These are phyloP conservation scores for Parasarocladium wereldwijsianum DNA, from an alignment of 2,329 filamentous ascomycete species.

Conservation along the genomic window DNA sequence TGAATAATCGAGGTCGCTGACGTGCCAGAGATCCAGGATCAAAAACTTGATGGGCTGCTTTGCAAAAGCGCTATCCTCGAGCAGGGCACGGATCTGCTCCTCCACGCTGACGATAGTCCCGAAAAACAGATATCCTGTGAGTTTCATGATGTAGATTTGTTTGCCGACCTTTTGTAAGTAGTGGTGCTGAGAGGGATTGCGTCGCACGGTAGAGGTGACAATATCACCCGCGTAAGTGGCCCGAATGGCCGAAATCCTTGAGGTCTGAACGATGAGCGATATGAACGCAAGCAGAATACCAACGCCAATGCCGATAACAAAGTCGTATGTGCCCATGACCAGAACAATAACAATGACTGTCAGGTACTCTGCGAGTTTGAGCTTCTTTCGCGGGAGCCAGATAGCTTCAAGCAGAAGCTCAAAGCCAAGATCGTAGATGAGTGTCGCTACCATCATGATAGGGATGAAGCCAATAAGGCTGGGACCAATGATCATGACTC, in stretches of 20 bases:
- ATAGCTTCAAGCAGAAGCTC: conserved; percentile 82
- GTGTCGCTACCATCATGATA: conserved; percentile 86
- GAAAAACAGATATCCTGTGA: conserved; percentile 94
- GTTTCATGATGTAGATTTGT: conserved; percentile 83
- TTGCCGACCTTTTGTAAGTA: conserved; percentile 75
- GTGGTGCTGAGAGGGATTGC: conserved; percentile 76
- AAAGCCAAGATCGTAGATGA: conserved; percentile 92
- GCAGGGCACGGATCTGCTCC: conserved; percentile 65
- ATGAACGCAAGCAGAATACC: conserved; percentile 86
- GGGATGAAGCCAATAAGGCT: conserved; percentile 87
- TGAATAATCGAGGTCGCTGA: conserved; percentile 89
- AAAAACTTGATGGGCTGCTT: conserved; percentile 75
- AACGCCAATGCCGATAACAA: conserved; percentile 83
- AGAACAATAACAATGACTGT: conserved; percentile 83
- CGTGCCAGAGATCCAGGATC: conserved; percentile 75
- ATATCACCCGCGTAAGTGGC: conserved; percentile 83
- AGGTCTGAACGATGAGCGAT: conserved; percentile 83
- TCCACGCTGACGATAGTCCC: conserved; percentile 95
- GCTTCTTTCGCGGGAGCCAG: conserved; percentile 74
- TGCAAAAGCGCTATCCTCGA: conserved; percentile 69
- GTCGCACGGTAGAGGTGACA: conserved; percentile 80
- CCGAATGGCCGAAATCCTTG: conserved; percentile 74
- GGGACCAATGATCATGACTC: conserved; percentile 74
- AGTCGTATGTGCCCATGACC: conserved; percentile 94
- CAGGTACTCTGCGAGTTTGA: conserved; percentile 75